A percentile compares a stretch with the other conserved stretches of the same genome.
These are phyloP conservation scores for Podospora pseudoanserina DNA, from an alignment of 495 filamentous ascomycete species.

Conservation along the genomic window DNA sequence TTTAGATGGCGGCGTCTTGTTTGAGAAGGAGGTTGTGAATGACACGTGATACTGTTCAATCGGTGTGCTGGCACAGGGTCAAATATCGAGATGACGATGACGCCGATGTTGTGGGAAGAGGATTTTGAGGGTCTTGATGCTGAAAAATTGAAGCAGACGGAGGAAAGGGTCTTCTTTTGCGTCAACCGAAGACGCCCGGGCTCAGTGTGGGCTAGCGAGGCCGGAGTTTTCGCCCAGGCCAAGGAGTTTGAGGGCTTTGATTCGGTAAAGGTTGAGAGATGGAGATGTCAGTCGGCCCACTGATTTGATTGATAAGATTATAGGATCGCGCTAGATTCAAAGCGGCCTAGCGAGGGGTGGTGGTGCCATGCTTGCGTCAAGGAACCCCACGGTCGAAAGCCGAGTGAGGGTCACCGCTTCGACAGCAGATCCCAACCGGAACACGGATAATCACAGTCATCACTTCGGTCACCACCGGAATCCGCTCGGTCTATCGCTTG, in stretches of 20 bases:
- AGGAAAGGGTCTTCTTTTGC: background rate
- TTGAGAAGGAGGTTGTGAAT: background rate
- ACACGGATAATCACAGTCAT: background rate
- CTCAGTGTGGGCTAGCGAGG: constrained; percentile 14
- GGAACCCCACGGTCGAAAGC: constrained; percentile 5
- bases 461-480: background rate
- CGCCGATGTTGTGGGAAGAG: background rate
- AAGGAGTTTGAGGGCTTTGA: constrained; percentile 18
- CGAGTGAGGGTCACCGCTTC: background rate
- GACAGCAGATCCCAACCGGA: background rate
- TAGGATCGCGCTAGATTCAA: constrained; percentile 11
- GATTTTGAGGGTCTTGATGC: background rate
- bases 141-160: background rate
- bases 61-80: background rate
- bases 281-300: constrained; percentile 26
- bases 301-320: constrained; percentile 42
- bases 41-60: background rate
- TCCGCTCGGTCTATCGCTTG: constrained; percentile 1
- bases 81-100: background rate
- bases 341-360: constrained; percentile 8
- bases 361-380: constrained; percentile 10
- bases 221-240: constrained; percentile 16
- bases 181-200: background rate
- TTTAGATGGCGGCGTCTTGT: background rate
- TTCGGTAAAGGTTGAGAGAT: constrained; percentile 20